These are phyloP conservation scores for Beauveria pseudobassiana DNA, from an alignment of 2,329 filamentous ascomycete genomes.

Conservation along the genomic window DNA sequence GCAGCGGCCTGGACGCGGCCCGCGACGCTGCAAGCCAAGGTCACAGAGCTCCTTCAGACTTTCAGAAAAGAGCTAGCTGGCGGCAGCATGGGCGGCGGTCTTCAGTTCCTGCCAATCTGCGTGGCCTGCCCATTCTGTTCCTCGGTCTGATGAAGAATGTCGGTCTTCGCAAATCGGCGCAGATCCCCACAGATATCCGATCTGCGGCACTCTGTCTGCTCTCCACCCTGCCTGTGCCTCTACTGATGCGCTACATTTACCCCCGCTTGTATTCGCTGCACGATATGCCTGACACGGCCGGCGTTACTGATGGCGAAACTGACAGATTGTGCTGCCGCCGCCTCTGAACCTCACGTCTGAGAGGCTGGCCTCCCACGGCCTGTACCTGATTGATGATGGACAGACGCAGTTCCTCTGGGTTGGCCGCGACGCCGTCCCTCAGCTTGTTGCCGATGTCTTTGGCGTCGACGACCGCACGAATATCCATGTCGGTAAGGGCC, in stretches of 20 bases:
- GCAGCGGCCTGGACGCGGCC: slow-evolving; percentile 81
- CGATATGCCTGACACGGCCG: slow-evolving; percentile 93
- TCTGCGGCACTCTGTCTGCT: slow-evolving; percentile 87
- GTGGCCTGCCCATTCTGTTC: slow-evolving; percentile 83
- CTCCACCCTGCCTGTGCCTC: slow-evolving; percentile 84
- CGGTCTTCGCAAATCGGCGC: slow-evolving; percentile 82
- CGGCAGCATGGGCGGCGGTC: slow-evolving; percentile 87
- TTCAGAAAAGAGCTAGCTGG: slow-evolving; percentile 96
- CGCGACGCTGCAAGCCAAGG: slow-evolving; percentile 83
- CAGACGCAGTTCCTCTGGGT: slow-evolving; percentile 98
- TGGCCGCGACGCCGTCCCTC: slow-evolving; percentile 84
- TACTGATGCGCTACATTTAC: slow-evolving; percentile 90
- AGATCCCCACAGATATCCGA: slow-evolving; percentile 88
- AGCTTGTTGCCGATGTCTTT: slow-evolving; percentile 84
- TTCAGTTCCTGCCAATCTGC: slow-evolving; percentile 90
- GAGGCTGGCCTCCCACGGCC: slow-evolving; percentile 76
- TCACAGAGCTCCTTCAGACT: slow-evolving; percentile 85
- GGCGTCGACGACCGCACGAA: slow-evolving; percentile 75
- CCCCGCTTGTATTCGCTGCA: slow-evolving; percentile 79
- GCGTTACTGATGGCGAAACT: slow-evolving; percentile 74
- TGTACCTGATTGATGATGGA: slow-evolving; percentile 95
- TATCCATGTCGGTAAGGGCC: slow-evolving; percentile 84
- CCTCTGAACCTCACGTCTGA: slow-evolving; percentile 82
- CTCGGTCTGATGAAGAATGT: slow-evolving; percentile 94
- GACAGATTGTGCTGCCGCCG: slow-evolving; percentile 82